Base-by-base conservation (phyloP, 441 rosid species). In the Populus hybrid region DNA sequence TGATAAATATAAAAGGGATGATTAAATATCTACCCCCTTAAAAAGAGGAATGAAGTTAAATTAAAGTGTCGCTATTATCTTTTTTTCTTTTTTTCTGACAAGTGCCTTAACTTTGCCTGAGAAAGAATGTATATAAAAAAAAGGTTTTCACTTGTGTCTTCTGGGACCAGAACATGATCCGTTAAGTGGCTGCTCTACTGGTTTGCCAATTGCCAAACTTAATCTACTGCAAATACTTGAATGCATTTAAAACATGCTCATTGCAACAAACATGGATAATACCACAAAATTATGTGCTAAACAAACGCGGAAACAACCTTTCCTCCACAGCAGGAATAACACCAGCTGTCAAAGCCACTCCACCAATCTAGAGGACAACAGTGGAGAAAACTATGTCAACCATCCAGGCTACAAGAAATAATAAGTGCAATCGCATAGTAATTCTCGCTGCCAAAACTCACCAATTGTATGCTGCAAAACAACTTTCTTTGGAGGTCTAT, bases 401-500 rank as follows among this genome's bases (percentile, higher is more conserved):
- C 67, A 77, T 72, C 61, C 78, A 70, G 67, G 74, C 50, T 74
- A 72, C 24, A 64, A 5, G 50, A 63, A 38, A 74, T n/a, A 72
- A 11, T 8, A 10, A 18, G 21, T 30, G 26, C 32, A 74, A 80
- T 76, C 70, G 32, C 59, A 79, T 32, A 11, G 63, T 72, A 30
- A 75, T 24, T 12, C 28, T 69, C 67, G 36, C 30, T 38, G 71
- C 78, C 34, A 80, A 63, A 76, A 75, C 90, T 82, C 83, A 94
- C 98, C 93, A 97, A 73, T 78, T 93, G 95, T 76, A 97, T 95
- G 91, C 93, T 94, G 75, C 93, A 86, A 78, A 95, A 95, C 76
- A 97, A 79, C 87, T 92, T 97, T 78, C 98, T 88, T 81, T 93
- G 94, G 81, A 97, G 94, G 64, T 97, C 99, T 78, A 92, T 89